Evolutionary conservation across 2,329 filamentous ascomycete genomes (phyloP).

Genomic region (Setomelanomma holmii): DNA sequence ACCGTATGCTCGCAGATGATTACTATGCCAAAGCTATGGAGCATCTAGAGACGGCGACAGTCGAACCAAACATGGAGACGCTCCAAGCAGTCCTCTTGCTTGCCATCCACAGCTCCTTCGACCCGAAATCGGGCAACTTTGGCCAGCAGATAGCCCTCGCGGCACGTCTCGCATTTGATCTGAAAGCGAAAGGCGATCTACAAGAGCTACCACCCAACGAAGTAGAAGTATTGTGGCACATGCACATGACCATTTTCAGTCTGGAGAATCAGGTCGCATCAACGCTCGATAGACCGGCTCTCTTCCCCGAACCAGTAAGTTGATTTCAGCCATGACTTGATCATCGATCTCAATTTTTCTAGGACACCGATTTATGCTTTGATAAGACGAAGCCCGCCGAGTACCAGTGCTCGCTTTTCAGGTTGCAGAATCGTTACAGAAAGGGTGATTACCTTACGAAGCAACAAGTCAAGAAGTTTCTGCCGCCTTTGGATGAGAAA

Average conservation of each 20-base stretch:
- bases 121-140: constrained; percentile 44
- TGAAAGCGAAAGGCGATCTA: constrained; percentile 34
- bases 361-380: constrained; percentile 40
- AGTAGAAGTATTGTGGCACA: constrained; percentile 30
- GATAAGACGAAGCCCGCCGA: constrained; percentile 35
- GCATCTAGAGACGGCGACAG: constrained; percentile 40
- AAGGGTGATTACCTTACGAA: constrained; percentile 35
- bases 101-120: constrained; percentile 45
- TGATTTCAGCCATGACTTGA: background rate
- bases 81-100: constrained; percentile 43
- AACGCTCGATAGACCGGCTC: constrained; percentile 42
- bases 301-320: constrained; percentile 45
- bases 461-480: constrained; percentile 26
- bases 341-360: constrained; percentile 9
- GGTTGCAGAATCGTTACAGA: constrained; percentile 44
- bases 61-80: constrained; percentile 40
- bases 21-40: constrained; percentile 42
- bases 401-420: constrained; percentile 45
- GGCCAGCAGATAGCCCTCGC: constrained; percentile 48
- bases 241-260: constrained; percentile 46
- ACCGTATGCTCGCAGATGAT: constrained; percentile 32
- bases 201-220: constrained; percentile 35
- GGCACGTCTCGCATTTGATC: constrained; percentile 39
- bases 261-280: constrained; percentile 47
- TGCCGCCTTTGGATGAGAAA: constrained; percentile 36